Conservation (phyloP, 306 rosid species). For the Glycyrrhiza uralensis region DNA sequence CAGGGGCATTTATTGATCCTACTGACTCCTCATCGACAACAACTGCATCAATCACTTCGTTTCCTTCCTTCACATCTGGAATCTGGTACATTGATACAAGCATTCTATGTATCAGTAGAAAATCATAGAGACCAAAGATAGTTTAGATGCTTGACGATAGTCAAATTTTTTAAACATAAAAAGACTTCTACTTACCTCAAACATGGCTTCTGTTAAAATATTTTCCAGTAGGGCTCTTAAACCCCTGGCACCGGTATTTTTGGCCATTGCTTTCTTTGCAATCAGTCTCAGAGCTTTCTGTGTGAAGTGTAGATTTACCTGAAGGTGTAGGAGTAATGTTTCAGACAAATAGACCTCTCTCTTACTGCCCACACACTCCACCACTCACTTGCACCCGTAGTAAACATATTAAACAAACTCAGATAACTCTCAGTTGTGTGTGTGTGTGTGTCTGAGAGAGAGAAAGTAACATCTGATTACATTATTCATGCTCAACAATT, state of each 20-base stretch:
- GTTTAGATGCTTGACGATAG: not conserved
- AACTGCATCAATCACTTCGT: constrained; percentile 73
- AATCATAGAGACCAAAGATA: not conserved
- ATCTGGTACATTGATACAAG: constrained; percentile 52
- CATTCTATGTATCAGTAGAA: not conserved
- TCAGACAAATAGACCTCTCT: constrained; percentile 15
- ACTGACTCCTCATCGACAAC: constrained; percentile 78
- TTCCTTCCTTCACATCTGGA: constrained; percentile 80
- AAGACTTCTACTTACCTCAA: constrained; percentile 50
- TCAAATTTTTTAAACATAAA: not conserved
- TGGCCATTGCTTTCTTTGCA: constrained; percentile 85
- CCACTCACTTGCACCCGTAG: not conserved
- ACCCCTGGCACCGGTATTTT: constrained; percentile 97
- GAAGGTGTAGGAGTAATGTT: constrained; percentile 12
- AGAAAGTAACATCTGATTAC: constrained; percentile 57
- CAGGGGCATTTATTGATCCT: constrained; percentile 51
- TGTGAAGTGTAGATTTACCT: constrained; percentile 83
- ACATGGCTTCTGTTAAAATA: constrained; percentile 90
- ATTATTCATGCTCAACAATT: constrained; percentile 79
- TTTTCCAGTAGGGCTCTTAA: constrained; percentile 79
- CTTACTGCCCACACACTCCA: not conserved
- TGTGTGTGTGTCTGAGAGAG: too few relatives aligned
- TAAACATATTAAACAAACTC: constrained; percentile 5
- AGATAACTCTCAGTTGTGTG: too few relatives aligned
- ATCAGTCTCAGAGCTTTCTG: constrained; percentile 68